These are phyloP conservation scores for Phytophthora boehmeriae DNA, from an alignment of 352 stramenopile species.

Conservation along the genomic window DNA sequence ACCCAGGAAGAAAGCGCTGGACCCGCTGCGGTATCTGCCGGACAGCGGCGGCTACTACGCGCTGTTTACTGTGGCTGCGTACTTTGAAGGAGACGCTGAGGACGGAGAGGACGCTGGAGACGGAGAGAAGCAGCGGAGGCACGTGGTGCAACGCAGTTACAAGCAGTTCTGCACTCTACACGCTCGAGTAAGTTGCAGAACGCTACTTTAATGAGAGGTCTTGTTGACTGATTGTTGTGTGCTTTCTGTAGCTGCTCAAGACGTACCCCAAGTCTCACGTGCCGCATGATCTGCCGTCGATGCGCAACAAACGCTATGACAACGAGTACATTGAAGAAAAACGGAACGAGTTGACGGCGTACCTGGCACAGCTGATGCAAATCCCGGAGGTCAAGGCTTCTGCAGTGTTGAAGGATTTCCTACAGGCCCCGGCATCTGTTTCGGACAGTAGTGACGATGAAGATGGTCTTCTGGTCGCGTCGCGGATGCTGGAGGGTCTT, in stretches of 20 bases:
- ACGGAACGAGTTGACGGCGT: constrained; percentile 60
- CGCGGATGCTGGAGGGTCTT: constrained; percentile 58
- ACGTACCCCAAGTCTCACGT: constrained; percentile 78
- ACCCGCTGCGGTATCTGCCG: constrained; percentile 72
- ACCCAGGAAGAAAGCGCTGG: constrained; percentile 72
- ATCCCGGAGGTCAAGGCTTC: constrained; percentile 61
- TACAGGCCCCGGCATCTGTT: constrained; percentile 53
- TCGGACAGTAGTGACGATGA: constrained; percentile 68
- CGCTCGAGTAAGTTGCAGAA: constrained; percentile 34
- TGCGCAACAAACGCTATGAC: constrained; percentile 77
- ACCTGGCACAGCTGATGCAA: constrained; percentile 55
- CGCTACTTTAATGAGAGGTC: background rate
- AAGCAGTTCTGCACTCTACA: constrained; percentile 69
- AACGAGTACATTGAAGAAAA: constrained; percentile 84
- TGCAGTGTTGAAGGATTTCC: constrained; percentile 62
- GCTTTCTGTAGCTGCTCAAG: constrained; percentile 65
- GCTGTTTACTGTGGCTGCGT: constrained; percentile 62
- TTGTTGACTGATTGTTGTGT: constrained; percentile 3
- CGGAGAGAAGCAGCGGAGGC: constrained; percentile 22
- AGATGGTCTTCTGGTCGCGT: constrained; percentile 33
- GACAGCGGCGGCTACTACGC: constrained; percentile 56
- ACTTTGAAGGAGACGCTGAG: constrained; percentile 46
- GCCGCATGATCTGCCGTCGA: constrained; percentile 59
- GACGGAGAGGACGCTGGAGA: constrained; percentile 6
- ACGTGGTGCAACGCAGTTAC: constrained; percentile 69